phyloP scores from a whole-genome alignment of 179 eudicot genomes.

The Beta macrorhiza region DNA sequence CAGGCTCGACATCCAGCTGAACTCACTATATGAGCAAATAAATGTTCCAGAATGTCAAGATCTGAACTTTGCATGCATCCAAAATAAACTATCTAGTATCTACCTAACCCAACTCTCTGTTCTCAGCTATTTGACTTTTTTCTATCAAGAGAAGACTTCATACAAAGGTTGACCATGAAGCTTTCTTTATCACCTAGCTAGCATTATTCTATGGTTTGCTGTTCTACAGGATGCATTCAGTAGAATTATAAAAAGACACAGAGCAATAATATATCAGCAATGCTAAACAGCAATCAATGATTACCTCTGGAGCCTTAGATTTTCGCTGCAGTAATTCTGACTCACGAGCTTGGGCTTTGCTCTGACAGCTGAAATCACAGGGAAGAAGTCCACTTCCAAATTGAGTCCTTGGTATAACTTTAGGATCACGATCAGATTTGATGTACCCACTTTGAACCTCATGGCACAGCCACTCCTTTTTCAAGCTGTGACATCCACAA shows the following conservation, averaged over 20 bases:
- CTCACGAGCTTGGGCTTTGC: conserved; percentile 51
- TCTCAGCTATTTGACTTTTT: background rate
- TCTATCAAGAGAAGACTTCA: background rate
- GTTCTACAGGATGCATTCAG: background rate
- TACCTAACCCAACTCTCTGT: background rate
- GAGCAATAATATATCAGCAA: background rate
- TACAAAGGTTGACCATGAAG: background rate
- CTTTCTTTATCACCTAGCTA: background rate
- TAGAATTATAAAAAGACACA: background rate
- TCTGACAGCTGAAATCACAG: conserved; percentile 73
- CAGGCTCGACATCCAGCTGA: background rate
- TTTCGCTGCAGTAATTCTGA: conserved; percentile 70
- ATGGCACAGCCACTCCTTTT: conserved; percentile 86
- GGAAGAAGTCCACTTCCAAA: conserved; percentile 77
- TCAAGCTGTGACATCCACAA: conserved; percentile 81
- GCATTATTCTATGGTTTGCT: background rate
- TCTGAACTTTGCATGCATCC: background rate
- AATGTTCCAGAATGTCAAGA: background rate
- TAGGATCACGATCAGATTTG: conserved; percentile 52
- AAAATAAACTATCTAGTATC: background rate
- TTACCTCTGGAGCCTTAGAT: conserved; percentile 66
- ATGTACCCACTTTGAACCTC: conserved; percentile 70
- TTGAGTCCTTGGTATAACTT: conserved; percentile 64
- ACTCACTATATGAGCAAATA: background rate
- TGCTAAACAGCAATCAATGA: background rate